Conservation (phyloP, 2,329 filamentous ascomycete species). For the Fusarium poae region DNA sequence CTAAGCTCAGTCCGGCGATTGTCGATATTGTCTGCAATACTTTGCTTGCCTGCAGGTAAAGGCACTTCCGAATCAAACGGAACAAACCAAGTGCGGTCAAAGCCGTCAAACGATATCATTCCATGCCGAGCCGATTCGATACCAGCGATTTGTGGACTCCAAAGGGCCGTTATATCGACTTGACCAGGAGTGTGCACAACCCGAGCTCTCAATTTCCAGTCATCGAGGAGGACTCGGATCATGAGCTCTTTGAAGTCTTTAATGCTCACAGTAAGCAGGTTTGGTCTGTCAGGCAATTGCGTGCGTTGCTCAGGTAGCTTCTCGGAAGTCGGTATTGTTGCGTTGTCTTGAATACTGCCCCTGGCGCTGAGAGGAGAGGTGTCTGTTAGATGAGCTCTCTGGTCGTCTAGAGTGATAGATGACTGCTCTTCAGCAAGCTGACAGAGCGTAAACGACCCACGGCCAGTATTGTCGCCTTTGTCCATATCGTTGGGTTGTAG, state of each 20-base stretch:
- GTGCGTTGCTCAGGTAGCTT: conserved; percentile 9
- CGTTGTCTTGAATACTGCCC: neutral
- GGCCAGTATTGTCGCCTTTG: neutral
- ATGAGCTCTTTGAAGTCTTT: conserved; percentile 40
- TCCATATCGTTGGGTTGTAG: conserved; percentile 11
- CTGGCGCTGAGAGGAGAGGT: neutral
- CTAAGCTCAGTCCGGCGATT: conserved; percentile 18
- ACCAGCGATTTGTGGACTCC: conserved; percentile 35
- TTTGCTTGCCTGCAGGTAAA: conserved; percentile 24
- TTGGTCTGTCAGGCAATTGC: neutral
- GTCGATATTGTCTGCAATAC: conserved; percentile 21
- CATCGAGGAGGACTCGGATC: conserved; percentile 35
- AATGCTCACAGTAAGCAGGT: neutral
- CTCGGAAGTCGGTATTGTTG: neutral
- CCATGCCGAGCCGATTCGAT: conserved; percentile 12
- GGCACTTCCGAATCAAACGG: conserved; percentile 32
- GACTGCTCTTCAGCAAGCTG: neutral
- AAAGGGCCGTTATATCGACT: conserved; percentile 40
- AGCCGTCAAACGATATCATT: conserved; percentile 43
- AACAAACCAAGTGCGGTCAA: conserved; percentile 44
- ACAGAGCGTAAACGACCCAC: neutral
- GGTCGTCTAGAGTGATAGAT: neutral
- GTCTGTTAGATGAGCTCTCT: neutral
- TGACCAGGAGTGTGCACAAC: conserved; percentile 34
- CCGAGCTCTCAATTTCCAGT: conserved; percentile 38